Base-by-base conservation (phyloP, 148 eudicot genomes). In the Fagopyrum homotropicum region DNA sequence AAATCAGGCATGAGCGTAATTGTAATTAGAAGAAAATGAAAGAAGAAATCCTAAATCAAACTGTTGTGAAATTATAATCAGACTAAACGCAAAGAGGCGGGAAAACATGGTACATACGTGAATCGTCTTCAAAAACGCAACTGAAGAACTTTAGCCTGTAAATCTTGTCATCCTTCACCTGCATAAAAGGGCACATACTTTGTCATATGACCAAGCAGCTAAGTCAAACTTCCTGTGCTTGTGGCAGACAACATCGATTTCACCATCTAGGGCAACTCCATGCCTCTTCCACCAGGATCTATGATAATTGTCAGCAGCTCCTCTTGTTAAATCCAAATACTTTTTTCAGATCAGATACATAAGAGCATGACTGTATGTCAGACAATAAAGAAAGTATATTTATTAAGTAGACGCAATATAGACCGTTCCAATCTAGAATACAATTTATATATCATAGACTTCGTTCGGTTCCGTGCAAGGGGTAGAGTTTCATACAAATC, bases 221-320 rank as follows among this genome's bases (percentile, higher is more conserved):
- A 85, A 85, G 80, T 92, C 96, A 82, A 81, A 90, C 73, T 89
- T 89, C 71, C 90, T 91, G 76, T 89, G 91, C 82, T 89, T 94
- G 76, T 85, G 87, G 78, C 86, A 92, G 74, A 94, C 92, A 77
- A 92, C 86, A 45, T 97, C 98, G 81, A 90, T 92, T 89, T 92
- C 98, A 77, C 98, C 98, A 81, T 94, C 97, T 78, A 94, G 97
- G 73, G 90, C 92, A 89, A 94, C 98, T 76, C 97, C 97, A 56
- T 94, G 97, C 77, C 98, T 90, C 85, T 88, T 92, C 98, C 98
- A 94, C 98, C 98, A 94, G 12, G 98, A 94, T 71, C 76, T 90
- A 79, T 94, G 92, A 77, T 90, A 94, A 79, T 90, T 91, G 72
- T 92, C 87, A 63, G 97, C 96, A 84, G 97, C 98, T 75, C 96